A percentile compares a stretch with the other conserved stretches of the same genome.
These are phyloP conservation scores for Mortierella claussenii DNA, from an alignment of 192 early-diverging fungal genomes.

Conservation along the genomic window DNA sequence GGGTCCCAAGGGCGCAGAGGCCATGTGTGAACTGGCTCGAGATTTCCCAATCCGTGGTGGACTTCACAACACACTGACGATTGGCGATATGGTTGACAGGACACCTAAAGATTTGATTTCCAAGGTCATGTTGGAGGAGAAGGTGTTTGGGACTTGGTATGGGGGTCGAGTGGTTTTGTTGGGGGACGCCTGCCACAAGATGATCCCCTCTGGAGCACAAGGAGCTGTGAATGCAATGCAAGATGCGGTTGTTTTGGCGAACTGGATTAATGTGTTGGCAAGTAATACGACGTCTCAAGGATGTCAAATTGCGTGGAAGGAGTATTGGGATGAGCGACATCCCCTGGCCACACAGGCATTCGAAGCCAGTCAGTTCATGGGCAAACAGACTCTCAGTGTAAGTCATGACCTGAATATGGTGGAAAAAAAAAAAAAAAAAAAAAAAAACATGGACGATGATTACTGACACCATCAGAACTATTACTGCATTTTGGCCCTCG, in stretches of 20 bases:
- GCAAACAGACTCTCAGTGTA: background rate
- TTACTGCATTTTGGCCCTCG: too few relatives aligned
- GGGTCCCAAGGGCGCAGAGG: conserved; percentile 22
- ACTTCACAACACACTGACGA: background rate
- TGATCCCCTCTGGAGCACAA: background rate
- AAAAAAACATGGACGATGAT: too few relatives aligned
- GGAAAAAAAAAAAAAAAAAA: too few relatives aligned
- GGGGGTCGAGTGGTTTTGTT: background rate
- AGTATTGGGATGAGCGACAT: background rate
- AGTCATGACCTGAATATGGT: too few relatives aligned
- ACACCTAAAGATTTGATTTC: conserved; percentile 15
- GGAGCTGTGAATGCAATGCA: conserved; percentile 11
- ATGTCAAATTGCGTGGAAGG: background rate
- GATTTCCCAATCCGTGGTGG: conserved; percentile 9
- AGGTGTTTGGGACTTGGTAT: conserved; percentile 16
- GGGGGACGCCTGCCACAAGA: conserved; percentile 18
- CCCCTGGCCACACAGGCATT: background rate
- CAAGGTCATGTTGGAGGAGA: conserved; percentile 26
- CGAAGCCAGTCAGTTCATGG: background rate
- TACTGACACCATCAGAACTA: too few relatives aligned
- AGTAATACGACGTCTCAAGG: background rate
- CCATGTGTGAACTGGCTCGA: conserved; percentile 11
- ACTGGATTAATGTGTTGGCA: conserved; percentile 1
- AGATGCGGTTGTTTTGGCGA: conserved; percentile 6
- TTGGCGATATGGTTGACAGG: conserved; percentile 15